Evolutionary conservation across 2,329 filamentous ascomycete genomes (phyloP).

Genomic region (Botrytis byssoidea): DNA sequence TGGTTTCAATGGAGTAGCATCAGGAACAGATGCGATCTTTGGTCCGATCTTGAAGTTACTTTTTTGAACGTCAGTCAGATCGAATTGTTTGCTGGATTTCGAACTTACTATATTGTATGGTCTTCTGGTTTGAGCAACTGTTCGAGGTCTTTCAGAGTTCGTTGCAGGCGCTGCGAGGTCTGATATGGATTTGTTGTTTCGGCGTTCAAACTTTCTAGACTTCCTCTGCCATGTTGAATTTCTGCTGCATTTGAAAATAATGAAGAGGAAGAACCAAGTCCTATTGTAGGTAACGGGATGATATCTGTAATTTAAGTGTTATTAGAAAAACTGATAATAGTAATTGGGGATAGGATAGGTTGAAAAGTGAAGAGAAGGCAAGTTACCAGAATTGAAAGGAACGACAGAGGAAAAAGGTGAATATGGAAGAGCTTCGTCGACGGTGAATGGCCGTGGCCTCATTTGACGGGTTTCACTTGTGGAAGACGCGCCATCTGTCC

Average conservation of each 20-base stretch:
- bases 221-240: slow-evolving; percentile 49
- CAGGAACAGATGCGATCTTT: slow-evolving; percentile 27
- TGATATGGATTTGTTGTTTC: slow-evolving; percentile 61
- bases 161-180: slow-evolving; percentile 64
- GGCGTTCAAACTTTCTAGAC: slow-evolving; percentile 66
- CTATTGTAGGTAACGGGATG: slow-evolving; percentile 62
- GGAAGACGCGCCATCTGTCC: background rate
- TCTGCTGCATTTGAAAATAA: slow-evolving; percentile 55
- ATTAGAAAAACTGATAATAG: slow-evolving; percentile 25
- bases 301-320: slow-evolving; percentile 49
- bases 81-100: background rate
- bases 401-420: slow-evolving; percentile 78
- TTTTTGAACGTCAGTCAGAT: slow-evolving; percentile 29
- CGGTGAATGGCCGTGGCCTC: slow-evolving; percentile 51
- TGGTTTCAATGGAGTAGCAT: slow-evolving; percentile 25
- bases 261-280: slow-evolving; percentile 50
- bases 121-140: slow-evolving; percentile 71
- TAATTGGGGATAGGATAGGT: slow-evolving; percentile 6
- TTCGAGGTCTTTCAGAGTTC: slow-evolving; percentile 71
- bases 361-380: background rate
- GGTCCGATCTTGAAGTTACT: slow-evolving; percentile 60
- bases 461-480: background rate
- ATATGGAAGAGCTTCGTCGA: slow-evolving; percentile 77
- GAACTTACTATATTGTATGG: slow-evolving; percentile 55
- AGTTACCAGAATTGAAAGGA: slow-evolving; percentile 70